Conservation (phyloP, 2,329 filamentous ascomycete genomes). For the Coniella vitis region DNA sequence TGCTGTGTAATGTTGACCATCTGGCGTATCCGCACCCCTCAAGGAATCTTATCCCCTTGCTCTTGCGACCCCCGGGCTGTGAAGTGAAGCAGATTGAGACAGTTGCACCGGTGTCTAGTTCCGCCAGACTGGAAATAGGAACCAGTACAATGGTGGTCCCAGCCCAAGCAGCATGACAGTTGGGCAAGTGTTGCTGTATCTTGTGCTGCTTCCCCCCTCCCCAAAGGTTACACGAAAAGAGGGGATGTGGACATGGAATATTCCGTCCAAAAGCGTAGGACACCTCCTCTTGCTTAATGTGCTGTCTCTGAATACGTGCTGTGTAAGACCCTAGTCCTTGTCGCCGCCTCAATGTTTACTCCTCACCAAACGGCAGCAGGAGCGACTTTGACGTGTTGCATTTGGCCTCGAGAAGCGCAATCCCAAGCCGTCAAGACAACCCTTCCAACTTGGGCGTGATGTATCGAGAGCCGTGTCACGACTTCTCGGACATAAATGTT, state of each 20-base stretch:
- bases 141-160: not conserved
- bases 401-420: too few species aligned
- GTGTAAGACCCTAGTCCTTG: constrained; percentile 7
- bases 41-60: not conserved
- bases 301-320: constrained; percentile 4
- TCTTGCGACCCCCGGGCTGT: not conserved
- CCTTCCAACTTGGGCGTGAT: not conserved
- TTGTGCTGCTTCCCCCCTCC: not conserved
- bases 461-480: not conserved
- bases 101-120: not conserved
- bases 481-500: not conserved
- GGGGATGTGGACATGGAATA: constrained; percentile 9
- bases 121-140: constrained; percentile 12
- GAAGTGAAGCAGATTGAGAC: not conserved
- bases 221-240: constrained; percentile 12
- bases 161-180: not conserved
- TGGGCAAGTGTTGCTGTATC: not conserved
- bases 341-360: constrained; percentile 1
- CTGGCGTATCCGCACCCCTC: not conserved
- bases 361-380: not conserved
- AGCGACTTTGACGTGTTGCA: not conserved
- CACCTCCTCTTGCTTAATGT: constrained; percentile 6
- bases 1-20: constrained; percentile 8
- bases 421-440: not conserved
- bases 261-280: not conserved